Conservation (phyloP, 2,329 filamentous ascomycete genomes). For the Ceratocystiopsis brevicomis region DNA sequence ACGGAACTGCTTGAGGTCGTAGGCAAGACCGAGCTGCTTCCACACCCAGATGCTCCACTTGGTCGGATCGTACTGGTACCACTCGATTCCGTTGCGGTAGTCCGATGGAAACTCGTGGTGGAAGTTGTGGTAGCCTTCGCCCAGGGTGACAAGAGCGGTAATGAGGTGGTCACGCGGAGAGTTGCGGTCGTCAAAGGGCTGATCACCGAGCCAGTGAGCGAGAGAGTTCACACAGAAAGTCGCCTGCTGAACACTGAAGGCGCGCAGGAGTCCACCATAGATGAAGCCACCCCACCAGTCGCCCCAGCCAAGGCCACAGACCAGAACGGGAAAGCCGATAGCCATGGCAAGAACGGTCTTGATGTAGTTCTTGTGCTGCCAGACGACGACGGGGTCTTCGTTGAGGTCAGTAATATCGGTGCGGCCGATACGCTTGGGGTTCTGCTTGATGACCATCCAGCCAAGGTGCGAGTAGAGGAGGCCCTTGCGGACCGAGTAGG, state of each 20-base stretch:
- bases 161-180: conserved; percentile 75
- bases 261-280: conserved; percentile 68
- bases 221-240: conserved; percentile 88
- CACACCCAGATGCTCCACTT: conserved; percentile 76
- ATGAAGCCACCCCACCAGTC: conserved; percentile 70
- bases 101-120: conserved; percentile 89
- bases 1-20: conserved; percentile 79
- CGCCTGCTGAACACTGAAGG: conserved; percentile 81
- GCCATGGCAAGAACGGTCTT: conserved; percentile 64
- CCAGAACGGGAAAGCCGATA: conserved; percentile 52
- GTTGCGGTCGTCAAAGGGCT: conserved; percentile 86
- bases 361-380: conserved; percentile 76
- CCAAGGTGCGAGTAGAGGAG: conserved; percentile 68
- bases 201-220: conserved; percentile 79
- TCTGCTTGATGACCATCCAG: conserved; percentile 90
- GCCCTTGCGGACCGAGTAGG: conserved; percentile 79
- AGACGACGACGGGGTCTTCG: conserved; percentile 67
- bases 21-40: conserved; percentile 71
- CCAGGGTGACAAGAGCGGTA: conserved; percentile 68
- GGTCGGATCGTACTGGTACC: conserved; percentile 82
- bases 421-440: conserved; percentile 72
- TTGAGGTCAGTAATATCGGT: conserved; percentile 80
- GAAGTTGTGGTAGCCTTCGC: conserved; percentile 84
- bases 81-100: conserved; percentile 81
- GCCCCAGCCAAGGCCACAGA: conserved; percentile 61